Evolutionary conservation across 805 yeast species (phyloP).

Genomic region (Candida berthetii): DNA sequence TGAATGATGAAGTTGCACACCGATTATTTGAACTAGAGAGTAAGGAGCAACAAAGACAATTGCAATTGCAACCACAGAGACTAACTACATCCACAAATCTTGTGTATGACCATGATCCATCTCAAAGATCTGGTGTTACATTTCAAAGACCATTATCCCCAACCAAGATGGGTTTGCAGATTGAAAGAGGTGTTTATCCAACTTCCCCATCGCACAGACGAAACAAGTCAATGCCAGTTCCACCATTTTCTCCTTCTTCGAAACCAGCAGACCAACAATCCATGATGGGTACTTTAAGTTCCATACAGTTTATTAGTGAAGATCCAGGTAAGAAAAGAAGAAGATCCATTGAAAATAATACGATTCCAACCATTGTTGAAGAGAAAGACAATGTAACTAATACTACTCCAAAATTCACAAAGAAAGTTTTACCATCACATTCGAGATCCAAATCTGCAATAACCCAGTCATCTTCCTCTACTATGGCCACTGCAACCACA

Average conservation of each 20-base stretch:
- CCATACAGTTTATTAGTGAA: conserved; percentile 22
- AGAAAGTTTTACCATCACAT: not conserved
- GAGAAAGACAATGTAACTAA: not conserved
- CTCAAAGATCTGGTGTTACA: conserved; percentile 3
- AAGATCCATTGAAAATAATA: conserved; percentile 16
- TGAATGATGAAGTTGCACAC: conserved; percentile 12
- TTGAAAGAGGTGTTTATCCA: conserved; percentile 6
- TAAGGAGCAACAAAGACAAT: conserved; percentile 5
- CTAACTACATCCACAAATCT: conserved; percentile 13
- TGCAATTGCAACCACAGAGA: not conserved
- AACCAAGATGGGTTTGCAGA: conserved; percentile 59
- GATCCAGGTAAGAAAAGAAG: conserved; percentile 20
- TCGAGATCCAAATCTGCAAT: not conserved
- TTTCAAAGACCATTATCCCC: conserved; percentile 49
- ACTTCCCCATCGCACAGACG: conserved; percentile 26
- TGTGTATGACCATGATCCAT: too few relatives aligned
- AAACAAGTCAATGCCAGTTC: conserved; percentile 34
- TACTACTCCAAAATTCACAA: not conserved
- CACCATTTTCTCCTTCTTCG: conserved; percentile 6
- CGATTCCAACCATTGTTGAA: not conserved
- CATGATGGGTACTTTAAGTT: conserved; percentile 20
- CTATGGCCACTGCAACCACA: too few relatives aligned
- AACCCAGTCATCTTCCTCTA: too few relatives aligned
- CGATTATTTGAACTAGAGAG: conserved; percentile 7
- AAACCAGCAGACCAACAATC: conserved; percentile 7